Evolutionary conservation across 352 stramenopile species (phyloP).

Genomic region (Aphanomyces cochlioides): DNA sequence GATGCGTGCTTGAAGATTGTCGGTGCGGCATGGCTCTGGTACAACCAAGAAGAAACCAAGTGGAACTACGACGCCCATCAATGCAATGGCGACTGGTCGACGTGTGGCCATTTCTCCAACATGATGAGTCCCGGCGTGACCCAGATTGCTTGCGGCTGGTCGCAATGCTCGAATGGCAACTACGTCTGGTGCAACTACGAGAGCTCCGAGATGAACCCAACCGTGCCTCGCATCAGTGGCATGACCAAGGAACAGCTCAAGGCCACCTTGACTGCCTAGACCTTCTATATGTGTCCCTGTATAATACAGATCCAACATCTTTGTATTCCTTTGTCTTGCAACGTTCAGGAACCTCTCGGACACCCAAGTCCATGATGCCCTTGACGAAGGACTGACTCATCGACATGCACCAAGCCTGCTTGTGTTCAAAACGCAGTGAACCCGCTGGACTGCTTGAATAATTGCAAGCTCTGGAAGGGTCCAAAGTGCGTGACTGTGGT

Average conservation of each 20-base stretch:
- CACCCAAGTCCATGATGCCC: too few relatives aligned
- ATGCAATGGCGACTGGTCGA: slow-evolving; percentile 9
- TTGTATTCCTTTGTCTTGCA: too few relatives aligned
- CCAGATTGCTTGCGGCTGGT: slow-evolving; percentile 1
- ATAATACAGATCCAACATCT: too few relatives aligned
- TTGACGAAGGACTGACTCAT: too few relatives aligned
- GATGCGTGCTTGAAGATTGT: not conserved
- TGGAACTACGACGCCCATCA: not conserved
- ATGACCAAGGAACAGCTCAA: not conserved
- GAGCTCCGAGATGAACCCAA: not conserved
- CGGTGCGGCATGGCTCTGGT: slow-evolving; percentile 1
- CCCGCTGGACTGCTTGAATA: too few relatives aligned
- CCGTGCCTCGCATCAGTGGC: not conserved
- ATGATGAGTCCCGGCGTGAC: not conserved
- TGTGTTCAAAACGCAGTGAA: too few relatives aligned
- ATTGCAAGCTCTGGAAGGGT: too few relatives aligned
- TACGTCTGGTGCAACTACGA: slow-evolving; percentile 17
- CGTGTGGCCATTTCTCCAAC: slow-evolving; percentile 6
- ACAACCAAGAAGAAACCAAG: slow-evolving; percentile 2
- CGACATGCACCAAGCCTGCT: too few relatives aligned
- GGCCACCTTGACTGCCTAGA: not conserved
- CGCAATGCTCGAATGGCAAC: not conserved
- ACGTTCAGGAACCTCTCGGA: too few relatives aligned
- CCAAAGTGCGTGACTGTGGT: too few relatives aligned
- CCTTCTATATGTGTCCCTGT: too few relatives aligned